Evolutionary conservation across 106 monocot genomes (phyloP).

Genomic region (Cymbidium sinense): DNA sequence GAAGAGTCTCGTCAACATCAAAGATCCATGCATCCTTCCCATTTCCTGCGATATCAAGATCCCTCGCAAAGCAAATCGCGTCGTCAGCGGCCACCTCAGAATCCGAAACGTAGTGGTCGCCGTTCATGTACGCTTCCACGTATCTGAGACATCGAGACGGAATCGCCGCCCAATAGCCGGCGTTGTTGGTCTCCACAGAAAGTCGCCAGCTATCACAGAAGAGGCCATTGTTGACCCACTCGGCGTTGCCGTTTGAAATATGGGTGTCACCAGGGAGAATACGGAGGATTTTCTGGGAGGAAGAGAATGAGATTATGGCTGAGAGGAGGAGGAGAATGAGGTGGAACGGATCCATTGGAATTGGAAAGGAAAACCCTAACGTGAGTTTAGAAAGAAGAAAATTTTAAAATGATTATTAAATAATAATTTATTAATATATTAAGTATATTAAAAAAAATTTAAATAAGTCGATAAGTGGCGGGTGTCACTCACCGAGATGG

Average conservation of each 20-base stretch:
- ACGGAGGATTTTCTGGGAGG: slow-evolving; percentile 17
- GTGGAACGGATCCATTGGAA: not conserved
- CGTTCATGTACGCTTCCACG: slow-evolving; percentile 47
- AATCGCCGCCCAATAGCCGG: slow-evolving; percentile 41
- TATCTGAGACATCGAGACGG: slow-evolving; percentile 34
- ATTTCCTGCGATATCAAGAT: slow-evolving; percentile 20
- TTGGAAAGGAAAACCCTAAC: not conserved
- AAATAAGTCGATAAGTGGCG: too few species aligned
- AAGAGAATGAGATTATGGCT: not conserved
- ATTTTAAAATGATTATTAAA: too few species aligned
- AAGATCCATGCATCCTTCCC: slow-evolving; percentile 70
- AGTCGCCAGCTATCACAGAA: slow-evolving; percentile 68
- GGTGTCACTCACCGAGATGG: too few species aligned
- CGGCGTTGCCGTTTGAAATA: not conserved
- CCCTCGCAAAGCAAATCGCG: slow-evolving; percentile 33
- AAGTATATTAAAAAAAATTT: too few species aligned
- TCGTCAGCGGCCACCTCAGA: slow-evolving; percentile 38
- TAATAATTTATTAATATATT: too few species aligned
- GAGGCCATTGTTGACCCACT: slow-evolving; percentile 1
- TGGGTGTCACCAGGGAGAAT: slow-evolving; percentile 3
- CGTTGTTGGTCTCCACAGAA: slow-evolving; percentile 68
- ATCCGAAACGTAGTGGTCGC: slow-evolving; percentile 46
- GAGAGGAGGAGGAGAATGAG: slow-evolving; percentile 10
- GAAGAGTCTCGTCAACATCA: slow-evolving; percentile 73
- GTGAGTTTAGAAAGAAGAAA: not conserved